Evolutionary conservation across 768 basidiomycete species (phyloP), one percentile per base, ranked within the genome.

Genomic region (Suillus plorans): DNA sequence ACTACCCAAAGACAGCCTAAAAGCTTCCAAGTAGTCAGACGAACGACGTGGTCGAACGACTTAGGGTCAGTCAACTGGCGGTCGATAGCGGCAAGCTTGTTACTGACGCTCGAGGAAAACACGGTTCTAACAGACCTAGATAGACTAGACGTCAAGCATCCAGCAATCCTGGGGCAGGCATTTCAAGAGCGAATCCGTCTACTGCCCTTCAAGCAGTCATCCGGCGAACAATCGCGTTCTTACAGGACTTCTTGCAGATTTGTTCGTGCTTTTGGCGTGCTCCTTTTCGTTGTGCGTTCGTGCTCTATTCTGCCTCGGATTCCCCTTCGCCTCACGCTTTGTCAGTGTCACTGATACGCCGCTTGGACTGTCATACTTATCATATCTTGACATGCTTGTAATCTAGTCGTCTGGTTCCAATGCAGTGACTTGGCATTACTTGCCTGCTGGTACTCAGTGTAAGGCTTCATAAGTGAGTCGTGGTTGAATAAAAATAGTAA

Each of bases 21-120:
- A 81, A 39, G 76, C 80, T 90, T 92, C 7, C 83, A n/a, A n/a
- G n/a, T 16, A 22, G 6, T 99, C 90, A 95, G 76, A 88, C 89
- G 70, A 89, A 86, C 60, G 94, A 96, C 69, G 84, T 88, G 1
- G 84, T 97, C 47, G 94, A 95, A 70, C 86, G 97, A n/a, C 84
- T 97, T 53, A 70, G 78, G 85, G 25, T 81, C 85, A 60, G 73
- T 85, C n/a, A 89, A 91, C 74, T 80, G 91, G 45, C 83, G 87
- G 47, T 91, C 89, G 34, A 76, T 91, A 69, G 86, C 87, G 37
- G 87, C 83, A 4, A 83, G 85, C 37, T 83, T 82, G 13, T 80
- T 85, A 37, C 77, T 91, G 56, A 91, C 90, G 0, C 80, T 88
- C 2, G 86, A 84, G 1, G 93, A 94, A 60, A 77, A 93, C 37